Evolutionary conservation across 192 early-diverging fungal species (phyloP).

Genomic region (Phycomyces blakesleeanus): DNA sequence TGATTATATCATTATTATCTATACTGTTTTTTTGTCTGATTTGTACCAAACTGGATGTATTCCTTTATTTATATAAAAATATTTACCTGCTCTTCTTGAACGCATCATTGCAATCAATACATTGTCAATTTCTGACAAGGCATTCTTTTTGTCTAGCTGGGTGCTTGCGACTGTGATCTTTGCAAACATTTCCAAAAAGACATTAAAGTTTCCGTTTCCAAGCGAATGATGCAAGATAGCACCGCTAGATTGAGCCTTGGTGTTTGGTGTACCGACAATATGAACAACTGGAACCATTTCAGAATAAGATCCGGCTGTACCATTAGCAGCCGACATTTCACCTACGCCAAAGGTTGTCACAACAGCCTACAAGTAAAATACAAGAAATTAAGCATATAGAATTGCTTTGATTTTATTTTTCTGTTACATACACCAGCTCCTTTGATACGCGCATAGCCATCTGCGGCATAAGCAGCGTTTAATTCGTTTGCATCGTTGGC

Average conservation of each 20-base stretch:
- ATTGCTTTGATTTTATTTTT: too few relatives aligned
- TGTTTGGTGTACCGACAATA: constrained; percentile 48
- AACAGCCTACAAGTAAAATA: constrained; percentile 23
- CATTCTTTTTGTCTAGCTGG: constrained; percentile 28
- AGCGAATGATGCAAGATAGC: constrained; percentile 48
- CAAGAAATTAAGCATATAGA: too few relatives aligned
- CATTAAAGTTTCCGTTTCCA: constrained; percentile 49
- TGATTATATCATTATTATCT: too few relatives aligned
- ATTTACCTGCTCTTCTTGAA: constrained; percentile 27
- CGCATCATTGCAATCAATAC: constrained; percentile 29
- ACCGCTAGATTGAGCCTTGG: constrained; percentile 41
- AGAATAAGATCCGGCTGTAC: constrained; percentile 44
- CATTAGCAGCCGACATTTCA: constrained; percentile 41
- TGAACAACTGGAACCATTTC: constrained; percentile 51
- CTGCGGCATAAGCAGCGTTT: constrained; percentile 41
- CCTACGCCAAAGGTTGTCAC: constrained; percentile 49
- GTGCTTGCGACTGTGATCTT: constrained; percentile 40
- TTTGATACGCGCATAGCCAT: constrained; percentile 43
- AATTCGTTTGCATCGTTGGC: constrained; percentile 43
- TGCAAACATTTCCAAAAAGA: constrained; percentile 42
- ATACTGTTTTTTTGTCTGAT: too few relatives aligned
- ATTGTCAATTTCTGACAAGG: constrained; percentile 39
- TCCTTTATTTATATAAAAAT: neutral
- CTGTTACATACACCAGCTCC: constrained; percentile 29
- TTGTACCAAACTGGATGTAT: constrained; percentile 5